Base-by-base conservation (phyloP, 352 stramenopile species). In the Phytopythium ostracodes region DNA sequence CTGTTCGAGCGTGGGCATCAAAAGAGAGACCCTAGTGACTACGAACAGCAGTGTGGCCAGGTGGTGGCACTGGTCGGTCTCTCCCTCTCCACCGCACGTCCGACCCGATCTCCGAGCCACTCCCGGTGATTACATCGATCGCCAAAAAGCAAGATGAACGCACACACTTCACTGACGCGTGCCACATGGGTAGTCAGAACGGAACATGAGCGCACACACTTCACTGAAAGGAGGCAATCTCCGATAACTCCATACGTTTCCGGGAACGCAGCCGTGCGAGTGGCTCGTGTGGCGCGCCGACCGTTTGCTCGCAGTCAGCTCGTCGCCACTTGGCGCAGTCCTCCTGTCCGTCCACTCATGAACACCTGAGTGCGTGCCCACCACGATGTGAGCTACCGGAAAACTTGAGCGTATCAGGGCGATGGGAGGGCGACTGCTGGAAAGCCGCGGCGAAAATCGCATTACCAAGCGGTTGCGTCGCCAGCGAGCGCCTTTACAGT, bases 281-380 rank as follows among this genome's bases (percentile, higher is more conserved):
- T 8, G 12, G 14, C 29, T n/a, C 52, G 52, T 58, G 52, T 58
- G 52, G 52, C 20, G 52, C 31, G 29, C 31, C 52, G 20, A 47
- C 9, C 52, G 35, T 4, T 35, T 29, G 52, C 24, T 8, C 33
- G 7, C 52, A 18, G n/a, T 17, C n/a, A 33, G 29, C 29, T 33
- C 29, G 29, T 33, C 29, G 29, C 29, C 29, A 33, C 29, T 33
- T 33, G 29, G 29, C 29, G 29, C 29, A n/a, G n/a, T n/a, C n/a
- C n/a, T n/a, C 4, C 22, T 18, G 24, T 58, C 47, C 52, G 33
- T 58, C 52, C 52, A 58, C 52, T 47, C 22, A 53, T 18, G 46
- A 6, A 3, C 46, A 5, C 10, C 46, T 53, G 46, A 18, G 9
- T 25, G 1, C 42, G 9, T 11, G 7, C 42, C 38, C 38, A 15